These are phyloP conservation scores for Tuber borchii DNA, from an alignment of 495 filamentous ascomycete species.

Conservation along the genomic window DNA sequence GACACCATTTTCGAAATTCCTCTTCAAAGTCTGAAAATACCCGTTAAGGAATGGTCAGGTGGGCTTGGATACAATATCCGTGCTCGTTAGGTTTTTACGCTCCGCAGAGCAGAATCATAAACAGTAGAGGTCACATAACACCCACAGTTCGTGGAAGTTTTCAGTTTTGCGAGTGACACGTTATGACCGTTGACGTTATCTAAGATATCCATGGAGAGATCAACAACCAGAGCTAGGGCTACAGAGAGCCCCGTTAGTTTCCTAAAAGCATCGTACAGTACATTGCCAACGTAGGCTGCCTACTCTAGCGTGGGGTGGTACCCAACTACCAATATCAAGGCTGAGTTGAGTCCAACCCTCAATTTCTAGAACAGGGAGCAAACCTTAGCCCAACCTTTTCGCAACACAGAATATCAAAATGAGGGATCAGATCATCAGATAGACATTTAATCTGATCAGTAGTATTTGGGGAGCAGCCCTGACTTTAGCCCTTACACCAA, in stretches of 20 bases:
- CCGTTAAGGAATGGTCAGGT: background rate
- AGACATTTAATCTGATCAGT: no score
- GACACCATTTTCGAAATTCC: background rate
- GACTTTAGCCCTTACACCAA: no score
- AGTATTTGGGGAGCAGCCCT: no score
- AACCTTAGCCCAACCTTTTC: background rate
- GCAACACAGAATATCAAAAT: no score
- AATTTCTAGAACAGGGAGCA: background rate
- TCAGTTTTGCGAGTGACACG: background rate
- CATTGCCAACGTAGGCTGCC: background rate
- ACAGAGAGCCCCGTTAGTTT: no score
- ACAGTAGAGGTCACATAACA: background rate
- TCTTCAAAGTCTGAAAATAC: background rate
- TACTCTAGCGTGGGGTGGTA: background rate
- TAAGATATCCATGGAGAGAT: background rate
- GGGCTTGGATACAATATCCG: background rate
- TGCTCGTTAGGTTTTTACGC: background rate
- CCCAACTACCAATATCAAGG: background rate
- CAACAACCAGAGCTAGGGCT: background rate
- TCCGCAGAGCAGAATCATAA: background rate
- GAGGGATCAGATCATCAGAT: no score
- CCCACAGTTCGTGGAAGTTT: background rate
- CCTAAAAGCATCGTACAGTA: background rate
- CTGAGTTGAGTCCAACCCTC: background rate
- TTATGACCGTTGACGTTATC: background rate